phyloP scores from a whole-genome alignment of 1,284 basidiomycete species.

The Wolfiporia cocos region DNA sequence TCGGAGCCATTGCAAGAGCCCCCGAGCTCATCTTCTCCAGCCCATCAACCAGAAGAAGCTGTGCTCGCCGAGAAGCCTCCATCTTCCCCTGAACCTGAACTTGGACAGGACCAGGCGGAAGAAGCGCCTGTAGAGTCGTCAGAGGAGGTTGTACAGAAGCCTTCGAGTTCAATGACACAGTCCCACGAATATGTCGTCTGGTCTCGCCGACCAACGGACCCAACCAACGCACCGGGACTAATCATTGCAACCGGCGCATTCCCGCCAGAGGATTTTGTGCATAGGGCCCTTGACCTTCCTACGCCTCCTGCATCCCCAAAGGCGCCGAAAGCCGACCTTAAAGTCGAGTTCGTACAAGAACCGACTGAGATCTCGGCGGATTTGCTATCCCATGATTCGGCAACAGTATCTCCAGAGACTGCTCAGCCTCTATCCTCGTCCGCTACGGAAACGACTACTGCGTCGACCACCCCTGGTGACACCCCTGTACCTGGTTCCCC shows the following conservation, averaged over 20 bases:
- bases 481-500: constrained; percentile 52
- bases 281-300: constrained; percentile 42
- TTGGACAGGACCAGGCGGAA: too few relatives aligned
- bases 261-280: constrained; percentile 50
- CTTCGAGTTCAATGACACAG: too few relatives aligned
- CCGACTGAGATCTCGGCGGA: not conserved
- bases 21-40: too few relatives aligned
- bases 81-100: too few relatives aligned
- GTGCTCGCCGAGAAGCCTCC: too few relatives aligned
- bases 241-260: constrained; percentile 58
- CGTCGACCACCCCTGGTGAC: constrained; percentile 35
- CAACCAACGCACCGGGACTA: constrained; percentile 53
- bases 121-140: too few relatives aligned
- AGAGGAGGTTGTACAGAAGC: too few relatives aligned
- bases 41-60: too few relatives aligned
- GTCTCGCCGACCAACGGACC: constrained; percentile 60
- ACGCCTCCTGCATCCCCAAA: constrained; percentile 39
- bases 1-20: too few relatives aligned
- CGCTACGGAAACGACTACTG: constrained; percentile 33
- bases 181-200: constrained; percentile 50
- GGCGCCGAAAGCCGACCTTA: too few relatives aligned
- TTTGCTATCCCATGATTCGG: not conserved
- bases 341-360: constrained; percentile 3
- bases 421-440: constrained; percentile 24
- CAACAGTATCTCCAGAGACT: constrained; percentile 12